These are phyloP conservation scores for Ichthyophonus hoferi DNA, from an alignment of 208 protist species.

Conservation along the genomic window DNA sequence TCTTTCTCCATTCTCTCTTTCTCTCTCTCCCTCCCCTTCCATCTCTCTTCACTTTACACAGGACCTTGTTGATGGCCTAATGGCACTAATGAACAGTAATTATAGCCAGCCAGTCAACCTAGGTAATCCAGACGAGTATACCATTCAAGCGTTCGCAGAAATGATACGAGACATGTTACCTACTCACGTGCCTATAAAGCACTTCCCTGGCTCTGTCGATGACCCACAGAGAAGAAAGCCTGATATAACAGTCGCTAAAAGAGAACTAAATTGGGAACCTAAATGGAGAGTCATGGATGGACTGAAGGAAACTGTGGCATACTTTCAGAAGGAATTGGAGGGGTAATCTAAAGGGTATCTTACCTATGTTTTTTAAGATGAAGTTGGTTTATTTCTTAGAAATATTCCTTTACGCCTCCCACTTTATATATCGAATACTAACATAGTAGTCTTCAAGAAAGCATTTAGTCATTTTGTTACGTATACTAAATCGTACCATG, in stretches of 20 bases:
- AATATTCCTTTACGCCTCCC: no score
- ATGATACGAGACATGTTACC: slow-evolving; percentile 10
- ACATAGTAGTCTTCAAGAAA: no score
- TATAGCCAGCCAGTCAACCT: slow-evolving; percentile 41
- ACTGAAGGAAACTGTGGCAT: slow-evolving; percentile 29
- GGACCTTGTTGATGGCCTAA: slow-evolving; percentile 22
- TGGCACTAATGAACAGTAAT: slow-evolving; percentile 30
- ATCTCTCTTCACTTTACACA: no score
- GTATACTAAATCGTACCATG: no score
- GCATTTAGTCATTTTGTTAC: no score
- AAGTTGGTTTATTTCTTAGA: no score
- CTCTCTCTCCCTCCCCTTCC: no score
- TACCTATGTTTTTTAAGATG: no score
- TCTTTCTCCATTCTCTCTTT: no score
- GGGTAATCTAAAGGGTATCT: no score
- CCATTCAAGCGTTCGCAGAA: slow-evolving; percentile 35
- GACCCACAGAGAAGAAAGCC: slow-evolving; percentile 32
- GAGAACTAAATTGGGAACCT: slow-evolving; percentile 32
- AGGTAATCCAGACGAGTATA: slow-evolving; percentile 46
- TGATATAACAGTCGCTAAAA: slow-evolving; percentile 38
- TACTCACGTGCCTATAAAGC: not conserved
- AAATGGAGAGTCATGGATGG: slow-evolving; percentile 31
- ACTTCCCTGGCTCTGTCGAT: not conserved
- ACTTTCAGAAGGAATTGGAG: slow-evolving; percentile 34
- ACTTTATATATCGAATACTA: no score